phyloP scores from a whole-genome alignment of 2,329 filamentous ascomycete genomes.

The Cercospora zeina region DNA sequence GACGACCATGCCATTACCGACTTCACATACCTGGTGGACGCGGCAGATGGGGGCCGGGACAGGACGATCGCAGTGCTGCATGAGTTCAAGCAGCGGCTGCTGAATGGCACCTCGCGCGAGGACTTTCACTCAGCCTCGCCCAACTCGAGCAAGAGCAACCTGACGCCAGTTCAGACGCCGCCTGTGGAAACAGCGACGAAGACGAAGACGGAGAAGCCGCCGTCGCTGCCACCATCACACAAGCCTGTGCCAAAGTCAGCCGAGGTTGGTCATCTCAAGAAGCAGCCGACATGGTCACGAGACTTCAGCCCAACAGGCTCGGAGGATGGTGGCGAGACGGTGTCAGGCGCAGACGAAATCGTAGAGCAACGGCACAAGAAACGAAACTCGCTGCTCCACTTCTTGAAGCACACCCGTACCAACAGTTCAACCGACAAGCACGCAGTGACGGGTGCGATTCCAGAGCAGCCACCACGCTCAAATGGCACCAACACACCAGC shows the following conservation, averaged over 20 bases:
- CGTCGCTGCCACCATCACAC: constrained; percentile 7
- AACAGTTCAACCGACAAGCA: constrained; percentile 28
- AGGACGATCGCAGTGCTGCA: constrained; percentile 37
- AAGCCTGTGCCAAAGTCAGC: constrained; percentile 9
- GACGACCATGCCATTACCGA: constrained; percentile 35
- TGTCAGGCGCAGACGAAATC: constrained; percentile 32
- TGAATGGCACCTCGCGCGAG: constrained; percentile 17
- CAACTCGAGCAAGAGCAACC: constrained; percentile 24
- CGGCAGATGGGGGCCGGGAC: constrained; percentile 36
- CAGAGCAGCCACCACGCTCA: constrained; percentile 21
- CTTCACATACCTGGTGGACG: constrained; percentile 37
- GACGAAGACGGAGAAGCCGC: constrained; percentile 12
- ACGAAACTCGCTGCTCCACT: constrained; percentile 35
- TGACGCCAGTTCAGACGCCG: constrained; percentile 16
- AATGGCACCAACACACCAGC: constrained; percentile 8
- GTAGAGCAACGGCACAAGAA: constrained; percentile 26
- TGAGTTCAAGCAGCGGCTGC: constrained; percentile 36
- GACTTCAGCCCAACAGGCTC: constrained; percentile 29
- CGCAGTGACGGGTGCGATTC: constrained; percentile 11
- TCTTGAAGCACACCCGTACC: constrained; percentile 32
- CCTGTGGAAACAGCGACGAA: constrained; percentile 12
- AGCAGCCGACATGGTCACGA: constrained; percentile 29
- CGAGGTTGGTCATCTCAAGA: neutral
- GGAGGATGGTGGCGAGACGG: constrained; percentile 33
- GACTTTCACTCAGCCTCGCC: constrained; percentile 18